Conservation (phyloP, 306 rosid genomes). For the Rosa lucieae region DNA sequence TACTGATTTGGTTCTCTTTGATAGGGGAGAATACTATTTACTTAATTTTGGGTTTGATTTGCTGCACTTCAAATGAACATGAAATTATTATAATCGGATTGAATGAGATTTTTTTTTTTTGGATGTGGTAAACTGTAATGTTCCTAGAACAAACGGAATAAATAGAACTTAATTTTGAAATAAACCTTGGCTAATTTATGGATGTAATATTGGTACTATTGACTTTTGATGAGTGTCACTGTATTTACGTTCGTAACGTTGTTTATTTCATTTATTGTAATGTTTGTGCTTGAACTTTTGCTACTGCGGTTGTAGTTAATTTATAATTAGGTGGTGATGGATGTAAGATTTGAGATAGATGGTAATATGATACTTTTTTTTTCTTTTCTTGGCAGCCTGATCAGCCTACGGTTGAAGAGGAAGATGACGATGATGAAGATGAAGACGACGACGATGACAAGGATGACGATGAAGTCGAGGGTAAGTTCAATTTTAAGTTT, state of each 20-base stretch:
- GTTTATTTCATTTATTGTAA: not conserved
- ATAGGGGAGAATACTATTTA: not conserved
- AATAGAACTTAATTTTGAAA: not conserved
- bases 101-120: not conserved
- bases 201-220: not conserved
- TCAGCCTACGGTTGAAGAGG: conserved; percentile 79
- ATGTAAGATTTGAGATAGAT: not conserved
- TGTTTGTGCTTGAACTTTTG: not conserved
- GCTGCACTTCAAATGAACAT: not conserved
- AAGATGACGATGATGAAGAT: conserved; percentile 65
- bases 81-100: not conserved
- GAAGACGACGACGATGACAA: conserved; percentile 68
- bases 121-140: not conserved
- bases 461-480: conserved; percentile 67
- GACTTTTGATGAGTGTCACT: not conserved
- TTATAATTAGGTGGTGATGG: not conserved
- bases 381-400: conserved; percentile 52
- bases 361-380: not conserved
- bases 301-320: not conserved
- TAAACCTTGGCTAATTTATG: not conserved
- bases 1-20: not conserved
- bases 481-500: conserved; percentile 38
- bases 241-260: not conserved
- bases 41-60: not conserved
- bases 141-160: not conserved